phyloP scores from a whole-genome alignment of 1,284 basidiomycete species.

The Mycena citricolor region DNA sequence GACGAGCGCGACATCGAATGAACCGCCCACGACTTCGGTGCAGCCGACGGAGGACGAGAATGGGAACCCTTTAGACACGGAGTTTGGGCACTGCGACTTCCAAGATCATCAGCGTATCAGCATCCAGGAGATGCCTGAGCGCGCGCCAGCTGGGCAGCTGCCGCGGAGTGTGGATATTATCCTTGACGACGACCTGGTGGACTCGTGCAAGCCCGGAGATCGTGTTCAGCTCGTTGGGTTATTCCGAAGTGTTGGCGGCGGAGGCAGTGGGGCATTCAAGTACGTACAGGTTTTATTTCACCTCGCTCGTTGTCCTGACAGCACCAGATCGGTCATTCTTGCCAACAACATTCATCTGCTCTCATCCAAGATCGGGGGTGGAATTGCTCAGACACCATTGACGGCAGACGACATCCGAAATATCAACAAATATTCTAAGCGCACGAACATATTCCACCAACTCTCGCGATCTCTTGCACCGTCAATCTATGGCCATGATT shows the following conservation, averaged over 20 bases:
- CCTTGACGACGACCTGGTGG: conserved; percentile 95
- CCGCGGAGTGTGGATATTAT: conserved; percentile 96
- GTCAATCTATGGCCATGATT: conserved; percentile 95
- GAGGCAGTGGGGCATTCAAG: conserved; percentile 89
- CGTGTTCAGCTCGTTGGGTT: conserved; percentile 96
- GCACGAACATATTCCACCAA: conserved; percentile 82
- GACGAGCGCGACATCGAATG: conserved; percentile 81
- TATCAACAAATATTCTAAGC: conserved; percentile 93
- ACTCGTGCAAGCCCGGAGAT: conserved; percentile 97
- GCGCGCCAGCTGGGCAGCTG: conserved; percentile 95
- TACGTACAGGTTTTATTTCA: conserved; percentile 42
- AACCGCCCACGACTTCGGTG: conserved; percentile 88
- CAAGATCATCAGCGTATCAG: conserved; percentile 96
- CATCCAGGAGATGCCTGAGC: conserved; percentile 99
- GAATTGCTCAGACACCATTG: conserved; percentile 90
- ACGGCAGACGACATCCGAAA: conserved; percentile 95
- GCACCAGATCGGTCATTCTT: conserved; percentile 81
- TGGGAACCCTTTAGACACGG: conserved; percentile 84
- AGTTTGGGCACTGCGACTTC: conserved; percentile 92
- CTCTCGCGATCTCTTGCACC: conserved; percentile 95
- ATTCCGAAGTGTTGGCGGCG: conserved; percentile 92
- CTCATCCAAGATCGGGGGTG: conserved; percentile 94
- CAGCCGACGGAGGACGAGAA: conserved; percentile 92
- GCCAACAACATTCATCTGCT: conserved; percentile 98
- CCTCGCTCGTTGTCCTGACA: conserved; percentile 19